Evolutionary conservation across 352 stramenopile species (phyloP).

Genomic region (Paralagenidium karlingii): DNA sequence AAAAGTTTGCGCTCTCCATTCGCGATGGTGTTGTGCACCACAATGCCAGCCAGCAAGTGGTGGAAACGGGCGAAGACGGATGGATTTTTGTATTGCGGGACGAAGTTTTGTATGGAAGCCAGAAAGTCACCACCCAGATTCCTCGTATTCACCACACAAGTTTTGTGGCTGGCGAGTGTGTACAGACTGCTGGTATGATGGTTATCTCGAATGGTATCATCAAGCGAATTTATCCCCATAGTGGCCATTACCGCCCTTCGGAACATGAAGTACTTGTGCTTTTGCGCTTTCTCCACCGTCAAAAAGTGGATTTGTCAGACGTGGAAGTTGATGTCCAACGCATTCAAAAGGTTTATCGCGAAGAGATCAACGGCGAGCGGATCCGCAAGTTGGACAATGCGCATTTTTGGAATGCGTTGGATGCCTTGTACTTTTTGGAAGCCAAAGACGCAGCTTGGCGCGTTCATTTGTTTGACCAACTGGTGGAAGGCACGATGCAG

Average conservation of each 20-base stretch:
- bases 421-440: constrained; percentile 62
- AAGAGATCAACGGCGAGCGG: constrained; percentile 52
- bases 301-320: constrained; percentile 80
- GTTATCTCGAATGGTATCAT: constrained; percentile 87
- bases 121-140: constrained; percentile 90
- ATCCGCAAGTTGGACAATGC: constrained; percentile 77
- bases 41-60: constrained; percentile 47
- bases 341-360: constrained; percentile 91
- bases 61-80: constrained; percentile 86
- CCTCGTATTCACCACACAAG: constrained; percentile 96
- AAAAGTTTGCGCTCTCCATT: constrained; percentile 83
- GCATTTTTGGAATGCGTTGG: constrained; percentile 72
- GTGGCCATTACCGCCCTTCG: constrained; percentile 92
- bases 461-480: constrained; percentile 58
- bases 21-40: constrained; percentile 51
- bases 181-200: constrained; percentile 95
- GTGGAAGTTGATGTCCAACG: constrained; percentile 93
- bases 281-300: constrained; percentile 87
- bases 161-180: constrained; percentile 94
- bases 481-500: too few relatives aligned
- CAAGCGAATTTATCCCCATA: constrained; percentile 94
- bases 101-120: constrained; percentile 86
- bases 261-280: constrained; percentile 92
- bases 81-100: constrained; percentile 97
- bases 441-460: constrained; percentile 69